Evolutionary conservation across 2,329 filamentous ascomycete genomes (phyloP).

Genomic region (Ascomycota sp.): DNA sequence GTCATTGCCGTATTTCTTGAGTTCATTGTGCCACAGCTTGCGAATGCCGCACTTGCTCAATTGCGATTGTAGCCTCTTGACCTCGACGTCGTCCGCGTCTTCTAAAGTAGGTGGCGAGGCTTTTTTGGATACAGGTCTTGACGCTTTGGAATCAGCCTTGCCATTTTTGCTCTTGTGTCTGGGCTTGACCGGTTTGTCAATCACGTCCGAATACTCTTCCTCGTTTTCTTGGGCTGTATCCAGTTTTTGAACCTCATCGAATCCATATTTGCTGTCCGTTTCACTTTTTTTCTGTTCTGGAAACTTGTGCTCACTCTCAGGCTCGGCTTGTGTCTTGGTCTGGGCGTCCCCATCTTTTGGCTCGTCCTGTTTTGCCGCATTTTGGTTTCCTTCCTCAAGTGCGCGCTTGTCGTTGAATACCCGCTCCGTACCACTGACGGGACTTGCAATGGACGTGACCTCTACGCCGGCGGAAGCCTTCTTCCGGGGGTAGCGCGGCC

Average conservation of each 20-base stretch:
- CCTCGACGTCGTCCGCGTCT: slow-evolving; percentile 52
- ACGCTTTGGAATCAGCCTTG: slow-evolving; percentile 10
- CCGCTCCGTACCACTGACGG: slow-evolving; percentile 1
- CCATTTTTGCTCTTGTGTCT: slow-evolving; percentile 33
- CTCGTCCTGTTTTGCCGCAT: slow-evolving; percentile 2
- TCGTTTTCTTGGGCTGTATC: slow-evolving; percentile 11
- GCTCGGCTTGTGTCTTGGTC: slow-evolving; percentile 1
- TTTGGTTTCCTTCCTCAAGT: slow-evolving; percentile 3
- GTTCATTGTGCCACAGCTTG: slow-evolving; percentile 76
- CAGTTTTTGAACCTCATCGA: slow-evolving; percentile 3
- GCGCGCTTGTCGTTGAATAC: slow-evolving; percentile 3
- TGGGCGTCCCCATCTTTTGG: slow-evolving; percentile 2
- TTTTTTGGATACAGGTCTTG: slow-evolving; percentile 11
- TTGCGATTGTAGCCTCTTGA: slow-evolving; percentile 75
- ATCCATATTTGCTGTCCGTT: slow-evolving; percentile 4
- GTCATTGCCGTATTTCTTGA: slow-evolving; percentile 54
- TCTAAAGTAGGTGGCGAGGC: slow-evolving; percentile 9
- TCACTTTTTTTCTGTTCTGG: slow-evolving; percentile 1
- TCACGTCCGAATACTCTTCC: slow-evolving; percentile 29
- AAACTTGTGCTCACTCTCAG: slow-evolving; percentile 3
- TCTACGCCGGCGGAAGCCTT: too few relatives aligned
- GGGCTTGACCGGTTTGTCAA: slow-evolving; percentile 48
- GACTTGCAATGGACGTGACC: too few relatives aligned
- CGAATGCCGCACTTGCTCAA: slow-evolving; percentile 79
- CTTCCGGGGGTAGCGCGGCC: neutral